Conservation (phyloP, 768 basidiomycete species). For the Ramaria rubella region DNA sequence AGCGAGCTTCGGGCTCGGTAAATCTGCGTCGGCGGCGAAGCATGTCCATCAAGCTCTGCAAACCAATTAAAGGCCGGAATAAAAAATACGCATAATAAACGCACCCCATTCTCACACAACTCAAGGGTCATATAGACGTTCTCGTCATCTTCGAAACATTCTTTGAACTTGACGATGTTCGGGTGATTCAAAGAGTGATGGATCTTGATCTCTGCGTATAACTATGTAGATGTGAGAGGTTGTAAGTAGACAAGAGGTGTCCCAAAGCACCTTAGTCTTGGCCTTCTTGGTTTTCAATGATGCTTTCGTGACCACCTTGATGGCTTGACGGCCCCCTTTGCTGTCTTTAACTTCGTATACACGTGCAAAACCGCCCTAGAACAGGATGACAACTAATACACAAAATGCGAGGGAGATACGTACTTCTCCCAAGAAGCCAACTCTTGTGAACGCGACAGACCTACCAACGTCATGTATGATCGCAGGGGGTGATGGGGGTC, state of each 20-base stretch:
- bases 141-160: conserved; percentile 92
- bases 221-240: conserved; percentile 37
- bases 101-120: conserved; percentile 74
- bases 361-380: conserved; percentile 85
- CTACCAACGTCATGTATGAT: conserved; percentile 62
- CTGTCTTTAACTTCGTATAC: conserved; percentile 90
- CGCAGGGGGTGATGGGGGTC: conserved; percentile 75
- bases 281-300: conserved; percentile 94
- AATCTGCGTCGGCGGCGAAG: conserved; percentile 80
- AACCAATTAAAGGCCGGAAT: neutral
- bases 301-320: conserved; percentile 92
- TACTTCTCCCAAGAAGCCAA: conserved; percentile 89
- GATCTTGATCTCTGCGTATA: conserved; percentile 98
- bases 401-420: conserved; percentile 21
- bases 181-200: conserved; percentile 87
- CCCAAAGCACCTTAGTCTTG: conserved; percentile 92
- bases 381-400: neutral
- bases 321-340: conserved; percentile 60
- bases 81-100: neutral
- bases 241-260: conserved; percentile 9
- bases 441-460: conserved; percentile 52
- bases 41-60: conserved; percentile 74
- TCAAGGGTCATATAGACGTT: conserved; percentile 98
- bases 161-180: conserved; percentile 86
- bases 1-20: conserved; percentile 88